These are phyloP conservation scores for Borovskyia barvae DNA, from an alignment of 208 protist species.

Conservation along the genomic window DNA sequence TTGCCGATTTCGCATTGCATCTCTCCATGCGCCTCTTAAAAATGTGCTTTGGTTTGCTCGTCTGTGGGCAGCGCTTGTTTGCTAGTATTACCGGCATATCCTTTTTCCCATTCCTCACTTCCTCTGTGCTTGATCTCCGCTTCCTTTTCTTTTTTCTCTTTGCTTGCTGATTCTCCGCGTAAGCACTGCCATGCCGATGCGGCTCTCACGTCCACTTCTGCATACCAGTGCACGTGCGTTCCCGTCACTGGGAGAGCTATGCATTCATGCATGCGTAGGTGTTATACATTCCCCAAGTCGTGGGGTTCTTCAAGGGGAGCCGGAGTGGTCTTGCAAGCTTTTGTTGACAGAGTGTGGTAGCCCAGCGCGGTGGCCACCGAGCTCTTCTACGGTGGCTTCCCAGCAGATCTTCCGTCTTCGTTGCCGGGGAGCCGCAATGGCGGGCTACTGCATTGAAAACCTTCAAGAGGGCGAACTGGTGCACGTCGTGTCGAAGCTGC, in stretches of 20 bases:
- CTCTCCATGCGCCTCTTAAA: no score
- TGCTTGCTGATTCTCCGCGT: neutral
- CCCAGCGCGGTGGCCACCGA: constrained; percentile 24
- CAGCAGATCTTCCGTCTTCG: constrained; percentile 46
- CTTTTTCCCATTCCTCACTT: neutral
- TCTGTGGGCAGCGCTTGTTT: no score
- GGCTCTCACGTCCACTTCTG: neutral
- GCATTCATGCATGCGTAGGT: constrained; percentile 67
- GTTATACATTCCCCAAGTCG: constrained; percentile 69
- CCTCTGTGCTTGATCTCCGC: neutral
- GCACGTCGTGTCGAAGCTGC: constrained; percentile 77
- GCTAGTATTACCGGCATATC: no score
- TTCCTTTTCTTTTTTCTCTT: constrained; percentile 9
- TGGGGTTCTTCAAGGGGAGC: constrained; percentile 56
- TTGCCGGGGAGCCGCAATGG: constrained; percentile 54
- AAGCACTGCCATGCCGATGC: neutral
- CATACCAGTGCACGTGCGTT: neutral
- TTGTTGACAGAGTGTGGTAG: constrained; percentile 65
- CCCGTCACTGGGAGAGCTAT: constrained; percentile 23
- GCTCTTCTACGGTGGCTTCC: neutral
- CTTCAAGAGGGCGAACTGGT: constrained; percentile 67
- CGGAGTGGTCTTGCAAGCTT: constrained; percentile 74
- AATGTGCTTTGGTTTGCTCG: no score
- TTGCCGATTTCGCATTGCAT: no score
- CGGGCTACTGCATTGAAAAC: constrained; percentile 49